Conservation (phyloP, 495 filamentous ascomycete species). For the Darksidea phi region DNA sequence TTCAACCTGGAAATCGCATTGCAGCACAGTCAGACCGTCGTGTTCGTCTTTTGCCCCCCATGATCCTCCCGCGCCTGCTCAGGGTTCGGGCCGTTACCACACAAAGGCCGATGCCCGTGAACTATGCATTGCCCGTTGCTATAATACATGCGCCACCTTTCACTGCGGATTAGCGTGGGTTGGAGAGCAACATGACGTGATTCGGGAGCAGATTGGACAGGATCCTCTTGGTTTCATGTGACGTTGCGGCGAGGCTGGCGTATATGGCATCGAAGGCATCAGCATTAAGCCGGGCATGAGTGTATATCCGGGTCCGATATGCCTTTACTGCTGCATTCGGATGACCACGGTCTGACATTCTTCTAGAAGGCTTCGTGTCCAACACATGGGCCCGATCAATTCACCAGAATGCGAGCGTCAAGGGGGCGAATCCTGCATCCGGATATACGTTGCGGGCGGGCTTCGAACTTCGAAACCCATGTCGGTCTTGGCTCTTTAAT, state of each 20-base stretch:
- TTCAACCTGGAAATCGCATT: constrained; percentile 26
- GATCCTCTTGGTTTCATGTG: constrained; percentile 31
- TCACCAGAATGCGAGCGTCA: too few relatives aligned
- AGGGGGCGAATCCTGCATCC: too few relatives aligned
- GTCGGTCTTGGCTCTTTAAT: constrained; percentile 17
- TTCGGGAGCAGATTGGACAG: constrained; percentile 7
- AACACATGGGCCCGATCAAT: constrained; percentile 14
- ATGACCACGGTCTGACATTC: neutral
- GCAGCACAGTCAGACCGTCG: constrained; percentile 22
- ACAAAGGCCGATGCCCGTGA: constrained; percentile 3
- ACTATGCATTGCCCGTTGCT: constrained; percentile 11
- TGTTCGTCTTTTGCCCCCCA: constrained; percentile 7
- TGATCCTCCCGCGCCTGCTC: constrained; percentile 31
- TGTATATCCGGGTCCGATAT: constrained; percentile 26
- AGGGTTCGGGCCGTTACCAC: constrained; percentile 34
- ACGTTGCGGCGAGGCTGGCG: constrained; percentile 8
- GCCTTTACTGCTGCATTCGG: constrained; percentile 18
- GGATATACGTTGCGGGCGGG: neutral
- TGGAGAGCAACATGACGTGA: neutral
- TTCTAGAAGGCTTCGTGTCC: constrained; percentile 16
- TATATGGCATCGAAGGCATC: constrained; percentile 20
- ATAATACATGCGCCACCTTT: neutral
- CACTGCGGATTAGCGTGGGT: neutral
- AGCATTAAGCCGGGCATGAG: constrained; percentile 33
- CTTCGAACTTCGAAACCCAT: neutral